A percentile compares a stretch with the other conserved stretches of the same genome.
Evolutionary conservation across 805 yeast genomes (phyloP).

Genomic region (Myxozyma vanderwaltii): DNA sequence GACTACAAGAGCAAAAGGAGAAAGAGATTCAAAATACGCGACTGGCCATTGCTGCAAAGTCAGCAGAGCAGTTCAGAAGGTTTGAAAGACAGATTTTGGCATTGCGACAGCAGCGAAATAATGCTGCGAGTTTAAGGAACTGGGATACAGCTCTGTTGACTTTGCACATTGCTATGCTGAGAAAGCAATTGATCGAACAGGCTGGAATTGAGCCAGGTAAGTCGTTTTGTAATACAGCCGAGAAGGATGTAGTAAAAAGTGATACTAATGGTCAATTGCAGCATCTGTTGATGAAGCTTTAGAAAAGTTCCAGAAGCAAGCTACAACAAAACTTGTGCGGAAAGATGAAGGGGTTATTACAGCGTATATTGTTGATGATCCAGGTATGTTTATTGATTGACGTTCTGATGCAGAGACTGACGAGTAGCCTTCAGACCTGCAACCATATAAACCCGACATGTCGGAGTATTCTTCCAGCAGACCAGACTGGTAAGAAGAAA

Average conservation of each 20-base stretch:
- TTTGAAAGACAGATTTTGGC: not conserved
- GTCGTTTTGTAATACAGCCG: not conserved
- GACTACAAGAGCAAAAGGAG: not conserved
- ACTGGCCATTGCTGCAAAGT: too few relatives aligned
- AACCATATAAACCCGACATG: not conserved
- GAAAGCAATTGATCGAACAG: conserved; percentile 59
- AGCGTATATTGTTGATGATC: conserved; percentile 4
- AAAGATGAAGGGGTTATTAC: conserved; percentile 1
- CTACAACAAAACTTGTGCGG: not conserved
- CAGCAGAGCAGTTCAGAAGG: not conserved
- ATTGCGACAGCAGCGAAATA: not conserved
- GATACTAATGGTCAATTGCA: too few relatives aligned
- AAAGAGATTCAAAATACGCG: too few relatives aligned
- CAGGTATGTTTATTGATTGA: not conserved
- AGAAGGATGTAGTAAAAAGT: too few relatives aligned
- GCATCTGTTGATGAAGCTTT: conserved; percentile 14
- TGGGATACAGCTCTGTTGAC: conserved; percentile 6
- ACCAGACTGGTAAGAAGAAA: too few relatives aligned
- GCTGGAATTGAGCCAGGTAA: conserved; percentile 55
- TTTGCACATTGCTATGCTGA: conserved; percentile 64
- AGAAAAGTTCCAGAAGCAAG: conserved; percentile 2
- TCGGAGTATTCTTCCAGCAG: not conserved
- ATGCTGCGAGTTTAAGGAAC: not conserved
- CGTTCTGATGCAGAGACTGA: not conserved
- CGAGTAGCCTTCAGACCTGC: not conserved